Percentiles rank a stretch among this genome's conserved stretches.
These are phyloP conservation scores for Sungouiella blattae DNA, from an alignment of 805 yeast species.

Conservation along the genomic window DNA sequence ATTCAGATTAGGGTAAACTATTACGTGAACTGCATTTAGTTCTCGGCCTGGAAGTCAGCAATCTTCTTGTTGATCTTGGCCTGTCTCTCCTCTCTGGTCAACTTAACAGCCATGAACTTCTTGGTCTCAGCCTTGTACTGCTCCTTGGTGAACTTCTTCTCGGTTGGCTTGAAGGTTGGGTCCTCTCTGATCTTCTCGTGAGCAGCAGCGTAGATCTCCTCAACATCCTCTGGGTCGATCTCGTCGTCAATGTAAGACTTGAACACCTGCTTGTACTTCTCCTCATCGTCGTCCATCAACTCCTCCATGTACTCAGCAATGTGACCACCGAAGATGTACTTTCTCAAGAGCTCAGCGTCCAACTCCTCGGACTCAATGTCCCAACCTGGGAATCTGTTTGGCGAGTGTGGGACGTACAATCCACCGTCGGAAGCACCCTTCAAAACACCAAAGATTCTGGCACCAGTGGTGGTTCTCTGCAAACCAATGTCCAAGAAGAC, in stretches of 20 bases:
- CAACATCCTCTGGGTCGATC: slow-evolving; percentile 93
- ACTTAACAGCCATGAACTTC: slow-evolving; percentile 85
- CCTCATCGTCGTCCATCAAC: slow-evolving; percentile 99
- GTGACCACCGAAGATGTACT: slow-evolving; percentile 99
- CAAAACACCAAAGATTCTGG: slow-evolving; percentile 98
- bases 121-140: slow-evolving; percentile 96
- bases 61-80: slow-evolving; percentile 91
- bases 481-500: slow-evolving; percentile 98
- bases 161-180: slow-evolving; percentile 87
- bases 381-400: slow-evolving; percentile 99
- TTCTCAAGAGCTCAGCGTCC: slow-evolving; percentile 95
- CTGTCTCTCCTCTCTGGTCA: slow-evolving; percentile 87
- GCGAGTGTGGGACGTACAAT: slow-evolving; percentile 97
- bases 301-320: slow-evolving; percentile 99
- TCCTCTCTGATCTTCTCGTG: slow-evolving; percentile 95
- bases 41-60: slow-evolving; percentile 74
- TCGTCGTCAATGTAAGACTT: slow-evolving; percentile 95
- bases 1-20: too few relatives aligned
- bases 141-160: slow-evolving; percentile 92
- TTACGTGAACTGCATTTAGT: slow-evolving; percentile 19
- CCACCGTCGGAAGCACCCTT: slow-evolving; percentile 99
- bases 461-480: slow-evolving; percentile 99
- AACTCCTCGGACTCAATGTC: slow-evolving; percentile 98
- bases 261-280: slow-evolving; percentile 95
- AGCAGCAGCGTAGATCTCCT: slow-evolving; percentile 93